Evolutionary conservation across 2,329 filamentous ascomycete genomes (phyloP), one percentile per base, ranked within the genome.

Genomic region (Aspergillus arachidicola): DNA sequence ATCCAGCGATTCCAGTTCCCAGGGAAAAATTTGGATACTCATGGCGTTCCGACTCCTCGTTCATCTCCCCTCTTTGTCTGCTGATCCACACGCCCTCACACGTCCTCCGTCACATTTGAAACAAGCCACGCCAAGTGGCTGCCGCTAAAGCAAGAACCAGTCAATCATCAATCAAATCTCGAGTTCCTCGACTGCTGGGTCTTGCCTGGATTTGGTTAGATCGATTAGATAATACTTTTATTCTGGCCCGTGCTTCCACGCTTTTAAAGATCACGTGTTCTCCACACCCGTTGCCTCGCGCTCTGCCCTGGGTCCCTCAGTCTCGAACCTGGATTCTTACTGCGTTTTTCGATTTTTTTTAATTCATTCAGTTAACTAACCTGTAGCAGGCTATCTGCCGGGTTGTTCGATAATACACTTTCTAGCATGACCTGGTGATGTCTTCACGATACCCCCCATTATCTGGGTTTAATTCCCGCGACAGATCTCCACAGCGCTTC

Each of bases 401-500:
- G 68, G 65, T 65, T 67, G 45, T 48, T 61, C 58, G 46, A 50
- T 61, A 46, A 59, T 63, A 63, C 64, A 61, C 64, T 62, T 58
- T 62, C 64, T 75, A 78, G 76, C 73, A 79, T 79, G 76, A 73
- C 68, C 71, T 73, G 73, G 76, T 77, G 70, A 81, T 82, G 74
- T 84, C 86, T 69, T 85, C 87, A 72, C 89, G 89, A 78, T 87
- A 89, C 73, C 82, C 84, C 75, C 73, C 86, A 84, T 74, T 86
- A 83, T 78, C 90, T 87, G 67, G 85, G 87, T 74, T 90, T 85
- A 70, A 76, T 68, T 84, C 86, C 65, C 84, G 89, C 73, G 89
- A 92, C 72, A 85, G 91, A 68, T 92, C 89, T 30, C 89, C 89
- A 57, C 87, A 88, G 68, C 86, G 89, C 64, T 92, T 92, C 71